Evolutionary conservation across 768 basidiomycete species (phyloP), one percentile per base, ranked within the genome.

Genomic region (Lentinus brumalis): DNA sequence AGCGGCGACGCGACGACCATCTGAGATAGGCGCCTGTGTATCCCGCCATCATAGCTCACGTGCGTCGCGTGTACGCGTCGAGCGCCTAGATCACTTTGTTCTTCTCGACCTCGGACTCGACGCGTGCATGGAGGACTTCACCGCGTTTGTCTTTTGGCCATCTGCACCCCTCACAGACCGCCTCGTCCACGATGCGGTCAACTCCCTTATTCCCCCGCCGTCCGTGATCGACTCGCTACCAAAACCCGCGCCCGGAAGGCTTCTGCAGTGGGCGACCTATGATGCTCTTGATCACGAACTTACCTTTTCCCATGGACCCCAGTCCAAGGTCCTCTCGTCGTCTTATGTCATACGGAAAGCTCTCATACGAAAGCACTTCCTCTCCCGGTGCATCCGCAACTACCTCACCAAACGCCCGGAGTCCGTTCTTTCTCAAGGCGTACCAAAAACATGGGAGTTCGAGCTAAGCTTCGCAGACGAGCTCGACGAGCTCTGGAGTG

Each of bases 381-480:
- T 99, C 3, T 88, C 94, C 4, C 83, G 85, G 38, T 87, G 86
- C 53, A 82, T 94, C 18, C 83, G 81, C 45, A 82, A 84, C 16
- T 94, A 92, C 73, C 69, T 87, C 50, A 84, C 79, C 44, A 98
- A 98, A 76, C 77, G 86, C 70, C 79, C 85, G 5, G 59, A 78
- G 14, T 87, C 90, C 16, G 56, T 77, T 7, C 80, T 98, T 40
- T 75, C 69, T 50, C 68, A 66, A 35, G 81, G 86, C 12, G 77
- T 84, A 14, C 96, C 96, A 14, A 76, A 74, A 63, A 95, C 94
- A 8, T 96, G 88, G 81, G 86, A 91, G 57, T 77, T 97, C 57
- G 92, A 96, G 63, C 79, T 98, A 29, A 87, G 90, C 14, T 94
- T 90, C 71, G 88, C 89, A 3, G 96, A 99, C 74, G 97, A 99